Percentiles rank a stretch among this genome's conserved stretches.
Conservation (phyloP, 139 green algal species). For the Chlamydomonas eustigma region DNA sequence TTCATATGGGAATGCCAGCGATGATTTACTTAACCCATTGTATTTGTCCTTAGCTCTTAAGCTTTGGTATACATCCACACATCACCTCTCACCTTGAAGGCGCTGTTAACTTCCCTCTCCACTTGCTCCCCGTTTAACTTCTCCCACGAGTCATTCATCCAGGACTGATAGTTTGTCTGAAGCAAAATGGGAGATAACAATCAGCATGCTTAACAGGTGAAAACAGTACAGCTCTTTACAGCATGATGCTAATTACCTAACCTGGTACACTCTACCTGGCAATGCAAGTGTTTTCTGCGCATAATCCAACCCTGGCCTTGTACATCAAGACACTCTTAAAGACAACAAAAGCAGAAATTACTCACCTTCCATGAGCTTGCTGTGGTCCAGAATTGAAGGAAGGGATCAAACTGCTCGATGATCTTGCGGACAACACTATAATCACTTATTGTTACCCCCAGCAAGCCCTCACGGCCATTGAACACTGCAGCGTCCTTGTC, state of each 20-base stretch:
- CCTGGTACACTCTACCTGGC: no score
- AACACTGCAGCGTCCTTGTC: slow-evolving; percentile 48
- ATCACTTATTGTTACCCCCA: slow-evolving; percentile 54
- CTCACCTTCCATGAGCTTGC: slow-evolving; percentile 36
- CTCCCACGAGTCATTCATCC: slow-evolving; percentile 59
- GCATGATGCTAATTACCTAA: no score
- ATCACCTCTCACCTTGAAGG: slow-evolving; percentile 46
- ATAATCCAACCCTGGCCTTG: no score
- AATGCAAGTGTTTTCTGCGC: no score
- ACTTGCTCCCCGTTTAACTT: slow-evolving; percentile 62
- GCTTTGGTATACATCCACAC: not conserved
- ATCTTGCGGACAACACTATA: slow-evolving; percentile 59
- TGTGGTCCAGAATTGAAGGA: slow-evolving; percentile 70
- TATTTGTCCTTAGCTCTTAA: no score
- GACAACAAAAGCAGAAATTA: not conserved
- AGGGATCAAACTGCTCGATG: slow-evolving; percentile 71
- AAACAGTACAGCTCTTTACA: no score
- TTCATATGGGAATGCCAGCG: no score
- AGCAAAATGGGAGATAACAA: no score
- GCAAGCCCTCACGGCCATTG: slow-evolving; percentile 66
- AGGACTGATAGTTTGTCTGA: slow-evolving; percentile 42
- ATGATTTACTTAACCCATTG: no score
- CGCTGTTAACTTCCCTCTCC: slow-evolving; percentile 51
- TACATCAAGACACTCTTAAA: no score
- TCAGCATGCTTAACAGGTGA: no score